Percentiles rank a stretch among this genome's conserved stretches.
Conservation (phyloP, 75 land plant genomes). For the Gnetum montanum region DNA sequence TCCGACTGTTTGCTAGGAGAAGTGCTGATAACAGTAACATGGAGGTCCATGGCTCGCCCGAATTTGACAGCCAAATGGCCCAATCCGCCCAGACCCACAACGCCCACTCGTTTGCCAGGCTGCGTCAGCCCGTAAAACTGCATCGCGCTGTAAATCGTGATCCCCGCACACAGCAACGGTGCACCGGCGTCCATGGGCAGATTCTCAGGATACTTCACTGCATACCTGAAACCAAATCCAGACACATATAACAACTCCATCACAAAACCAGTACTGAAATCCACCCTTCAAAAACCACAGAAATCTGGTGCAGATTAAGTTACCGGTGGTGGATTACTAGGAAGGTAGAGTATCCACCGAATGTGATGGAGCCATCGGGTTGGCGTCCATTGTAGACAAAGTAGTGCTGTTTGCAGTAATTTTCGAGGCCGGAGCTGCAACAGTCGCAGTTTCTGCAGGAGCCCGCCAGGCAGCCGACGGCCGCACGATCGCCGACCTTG, state of each 20-base stretch:
- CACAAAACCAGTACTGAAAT: too few species aligned
- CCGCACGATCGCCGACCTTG: slow-evolving; percentile 27
- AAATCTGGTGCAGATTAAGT: not conserved
- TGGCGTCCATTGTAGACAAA: slow-evolving; percentile 20
- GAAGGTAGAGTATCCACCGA: slow-evolving; percentile 30
- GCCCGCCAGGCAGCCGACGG: slow-evolving; percentile 24
- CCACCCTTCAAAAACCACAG: too few species aligned
- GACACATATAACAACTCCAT: not conserved
- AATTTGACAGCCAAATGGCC: slow-evolving; percentile 62
- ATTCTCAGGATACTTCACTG: slow-evolving; percentile 39
- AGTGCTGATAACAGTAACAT: slow-evolving; percentile 60
- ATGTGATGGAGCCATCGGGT: slow-evolving; percentile 19
- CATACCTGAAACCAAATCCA: slow-evolving; percentile 15
- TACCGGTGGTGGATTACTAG: slow-evolving; percentile 21
- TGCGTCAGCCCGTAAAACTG: slow-evolving; percentile 26
- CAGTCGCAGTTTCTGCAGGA: slow-evolving; percentile 9
- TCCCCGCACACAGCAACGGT: slow-evolving; percentile 71
- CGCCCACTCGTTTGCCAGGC: slow-evolving; percentile 32
- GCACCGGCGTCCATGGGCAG: slow-evolving; percentile 54
- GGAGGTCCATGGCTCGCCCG: slow-evolving; percentile 50
- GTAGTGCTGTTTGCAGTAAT: slow-evolving; percentile 16
- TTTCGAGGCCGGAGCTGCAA: slow-evolving; percentile 18
- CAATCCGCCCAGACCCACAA: slow-evolving; percentile 55
- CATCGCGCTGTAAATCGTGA: slow-evolving; percentile 65
- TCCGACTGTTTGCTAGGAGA: slow-evolving; percentile 39